Percentiles rank a stretch among this genome's conserved stretches.
Evolutionary conservation across 176 grass and related monocot species (phyloP).

Genomic region (Paspalum notatum): DNA sequence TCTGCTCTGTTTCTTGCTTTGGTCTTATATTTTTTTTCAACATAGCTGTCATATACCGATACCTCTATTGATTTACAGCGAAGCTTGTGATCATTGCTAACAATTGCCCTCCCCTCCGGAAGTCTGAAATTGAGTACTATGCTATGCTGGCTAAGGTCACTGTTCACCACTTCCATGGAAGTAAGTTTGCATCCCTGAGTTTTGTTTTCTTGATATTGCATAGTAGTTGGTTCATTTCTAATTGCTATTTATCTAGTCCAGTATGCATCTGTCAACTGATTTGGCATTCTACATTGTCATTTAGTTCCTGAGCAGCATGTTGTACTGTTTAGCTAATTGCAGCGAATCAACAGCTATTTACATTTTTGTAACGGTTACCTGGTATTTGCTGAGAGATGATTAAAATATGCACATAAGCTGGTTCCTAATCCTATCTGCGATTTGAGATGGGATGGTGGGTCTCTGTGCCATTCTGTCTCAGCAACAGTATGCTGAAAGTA

Average conservation of each 20-base stretch:
- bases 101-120: slow-evolving; percentile 79
- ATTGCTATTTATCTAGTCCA: not conserved
- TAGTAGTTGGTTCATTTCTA: not conserved
- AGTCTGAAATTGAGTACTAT: slow-evolving; percentile 86
- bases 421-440: not conserved
- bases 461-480: no score
- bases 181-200: slow-evolving; percentile 37
- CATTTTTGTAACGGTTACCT: not conserved
- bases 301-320: not conserved
- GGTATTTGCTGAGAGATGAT: not conserved
- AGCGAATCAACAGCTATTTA: not conserved
- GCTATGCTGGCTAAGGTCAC: slow-evolving; percentile 82
- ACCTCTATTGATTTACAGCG: slow-evolving; percentile 38
- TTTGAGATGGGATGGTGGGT: no score
- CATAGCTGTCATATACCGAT: not conserved
- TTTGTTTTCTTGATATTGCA: not conserved
- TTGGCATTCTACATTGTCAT: not conserved
- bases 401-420: not conserved
- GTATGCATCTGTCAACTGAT: not conserved
- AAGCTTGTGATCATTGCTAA: slow-evolving; percentile 80
- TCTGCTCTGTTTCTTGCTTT: not conserved
- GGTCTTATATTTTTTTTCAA: not conserved
- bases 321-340: not conserved
- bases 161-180: slow-evolving; percentile 82
- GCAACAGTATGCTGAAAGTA: not conserved